A percentile compares a stretch with the other conserved stretches of the same genome.
Conservation (phyloP, 2,329 filamentous ascomycete species). For the Talaromyces atroroseus region DNA sequence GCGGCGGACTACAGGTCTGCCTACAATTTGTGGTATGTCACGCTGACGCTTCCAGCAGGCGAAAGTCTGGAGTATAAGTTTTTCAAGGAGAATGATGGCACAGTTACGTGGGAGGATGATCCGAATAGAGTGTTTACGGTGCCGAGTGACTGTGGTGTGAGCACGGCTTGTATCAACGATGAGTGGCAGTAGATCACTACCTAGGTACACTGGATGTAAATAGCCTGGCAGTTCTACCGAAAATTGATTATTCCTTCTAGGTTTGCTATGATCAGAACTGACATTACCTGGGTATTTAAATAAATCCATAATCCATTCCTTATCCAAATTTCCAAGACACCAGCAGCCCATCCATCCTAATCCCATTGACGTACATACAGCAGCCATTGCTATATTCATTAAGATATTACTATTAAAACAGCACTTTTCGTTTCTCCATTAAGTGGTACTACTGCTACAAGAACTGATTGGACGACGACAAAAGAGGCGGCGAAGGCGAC, state of each 20-base stretch:
- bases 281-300: too few species aligned
- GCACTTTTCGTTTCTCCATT: not conserved
- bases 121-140: constrained; percentile 41
- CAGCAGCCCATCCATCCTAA: not conserved
- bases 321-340: not conserved
- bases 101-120: constrained; percentile 61
- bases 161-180: constrained; percentile 31
- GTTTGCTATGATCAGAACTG: too few species aligned
- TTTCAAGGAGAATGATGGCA: constrained; percentile 54
- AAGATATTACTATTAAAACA: not conserved
- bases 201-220: not conserved
- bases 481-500: not conserved
- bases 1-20: constrained; percentile 54
- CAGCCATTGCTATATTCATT: not conserved
- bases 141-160: constrained; percentile 30
- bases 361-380: not conserved
- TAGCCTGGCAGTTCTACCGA: not conserved
- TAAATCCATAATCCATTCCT: too few species aligned
- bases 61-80: constrained; percentile 62
- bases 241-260: too few species aligned
- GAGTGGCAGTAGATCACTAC: constrained; percentile 29
- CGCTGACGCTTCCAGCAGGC: constrained; percentile 53
- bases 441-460: not conserved
- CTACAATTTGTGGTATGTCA: constrained; percentile 58
- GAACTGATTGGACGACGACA: constrained; percentile 1